These are phyloP conservation scores for Senecio squalidus DNA, from an alignment of 140 eudicot species.

Conservation along the genomic window DNA sequence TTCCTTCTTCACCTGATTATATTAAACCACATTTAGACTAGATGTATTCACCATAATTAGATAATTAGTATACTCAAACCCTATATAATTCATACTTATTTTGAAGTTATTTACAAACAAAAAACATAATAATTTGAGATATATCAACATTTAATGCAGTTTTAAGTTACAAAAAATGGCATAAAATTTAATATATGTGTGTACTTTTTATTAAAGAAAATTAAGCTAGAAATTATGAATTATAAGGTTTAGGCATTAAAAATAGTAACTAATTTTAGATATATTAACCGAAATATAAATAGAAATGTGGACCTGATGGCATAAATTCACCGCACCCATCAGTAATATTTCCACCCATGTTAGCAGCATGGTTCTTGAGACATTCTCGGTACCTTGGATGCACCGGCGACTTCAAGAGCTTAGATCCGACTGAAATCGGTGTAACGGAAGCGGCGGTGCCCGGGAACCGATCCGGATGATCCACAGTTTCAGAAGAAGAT, in stretches of 20 bases:
- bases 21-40: no score
- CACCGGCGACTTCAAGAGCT: constrained; percentile 26
- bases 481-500: constrained; percentile 42
- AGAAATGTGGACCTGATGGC: constrained; percentile 47
- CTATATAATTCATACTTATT: no score
- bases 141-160: no score
- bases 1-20: constrained; percentile 81
- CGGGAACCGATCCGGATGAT: constrained; percentile 46
- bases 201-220: no score
- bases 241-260: no score
- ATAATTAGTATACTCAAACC: no score
- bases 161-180: no score
- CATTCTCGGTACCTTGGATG: constrained; percentile 64
- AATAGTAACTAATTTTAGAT: not conserved
- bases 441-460: constrained; percentile 32
- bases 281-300: not conserved
- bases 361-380: constrained; percentile 82
- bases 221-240: no score
- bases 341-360: constrained; percentile 70
- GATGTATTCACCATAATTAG: no score
- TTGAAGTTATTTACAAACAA: not conserved
- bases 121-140: not conserved
- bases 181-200: no score
- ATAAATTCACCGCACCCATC: constrained; percentile 95
- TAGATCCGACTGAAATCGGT: constrained; percentile 50